Percentiles rank a stretch among this genome's conserved stretches.
phyloP scores from a whole-genome alignment of 1,139 yeast genomes.

The Blastobotrys arbuscula region DNA sequence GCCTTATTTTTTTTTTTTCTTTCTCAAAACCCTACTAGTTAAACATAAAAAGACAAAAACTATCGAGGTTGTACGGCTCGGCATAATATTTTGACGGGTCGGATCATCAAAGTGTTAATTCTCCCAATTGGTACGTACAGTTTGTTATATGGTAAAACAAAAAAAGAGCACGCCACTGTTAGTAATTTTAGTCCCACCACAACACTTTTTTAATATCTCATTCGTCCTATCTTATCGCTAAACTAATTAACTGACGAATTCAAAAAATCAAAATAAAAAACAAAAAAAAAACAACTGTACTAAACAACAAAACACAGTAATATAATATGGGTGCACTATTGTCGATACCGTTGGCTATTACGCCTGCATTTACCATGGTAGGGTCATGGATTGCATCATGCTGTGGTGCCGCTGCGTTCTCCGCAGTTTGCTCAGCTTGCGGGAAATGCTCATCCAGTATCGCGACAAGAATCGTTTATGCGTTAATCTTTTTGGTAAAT shows the following conservation, averaged over 20 bases:
- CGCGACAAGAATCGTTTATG: conserved; percentile 78
- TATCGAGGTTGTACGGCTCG: no score
- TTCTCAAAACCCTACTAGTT: no score
- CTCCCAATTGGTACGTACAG: background rate
- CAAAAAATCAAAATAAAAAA: no score
- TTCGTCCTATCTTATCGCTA: no score
- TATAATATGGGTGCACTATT: conserved; percentile 72
- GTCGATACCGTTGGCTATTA: conserved; percentile 56
- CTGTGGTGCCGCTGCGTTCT: conserved; percentile 78
- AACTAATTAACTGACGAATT: no score
- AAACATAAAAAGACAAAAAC: no score
- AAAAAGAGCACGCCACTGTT: background rate
- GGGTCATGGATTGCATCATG: conserved; percentile 74
- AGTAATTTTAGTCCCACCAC: background rate
- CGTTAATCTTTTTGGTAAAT: conserved; percentile 67
- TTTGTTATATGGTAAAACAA: background rate
- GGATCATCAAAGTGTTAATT: background rate
- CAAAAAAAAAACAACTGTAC: no score
- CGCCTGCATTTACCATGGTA: conserved; percentile 48
- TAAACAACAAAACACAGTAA: background rate
- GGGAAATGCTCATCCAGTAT: conserved; percentile 63
- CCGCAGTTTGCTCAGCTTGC: conserved; percentile 54
- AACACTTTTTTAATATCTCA: no score
- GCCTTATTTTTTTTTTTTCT: background rate
- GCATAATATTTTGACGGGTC: no score